Percentiles rank a stretch among this genome's conserved stretches.
These are phyloP conservation scores for Paramecium sonneborni DNA, from an alignment of 73 alveolate genomes.

Conservation along the genomic window DNA sequence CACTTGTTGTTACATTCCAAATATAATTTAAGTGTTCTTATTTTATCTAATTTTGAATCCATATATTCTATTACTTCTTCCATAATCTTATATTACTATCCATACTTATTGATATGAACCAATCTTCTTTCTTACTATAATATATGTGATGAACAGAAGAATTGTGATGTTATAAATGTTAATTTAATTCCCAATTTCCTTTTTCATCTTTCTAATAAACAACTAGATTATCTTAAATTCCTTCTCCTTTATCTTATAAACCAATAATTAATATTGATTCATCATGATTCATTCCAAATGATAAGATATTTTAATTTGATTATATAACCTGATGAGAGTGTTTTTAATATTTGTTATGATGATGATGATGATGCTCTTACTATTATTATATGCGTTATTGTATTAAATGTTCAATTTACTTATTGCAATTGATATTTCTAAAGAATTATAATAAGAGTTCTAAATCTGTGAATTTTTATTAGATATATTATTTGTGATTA, in stretches of 20 bases:
- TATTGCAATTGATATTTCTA: neutral
- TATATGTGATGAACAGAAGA: neutral
- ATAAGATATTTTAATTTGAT: neutral
- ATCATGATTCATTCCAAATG: neutral
- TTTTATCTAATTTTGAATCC: neutral
- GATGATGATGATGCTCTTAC: neutral
- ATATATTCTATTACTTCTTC: neutral
- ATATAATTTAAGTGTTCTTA: neutral
- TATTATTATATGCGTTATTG: neutral
- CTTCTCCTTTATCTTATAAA: neutral
- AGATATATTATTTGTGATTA: neutral
- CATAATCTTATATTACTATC: neutral
- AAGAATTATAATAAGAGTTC: neutral
- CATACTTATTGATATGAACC: neutral
- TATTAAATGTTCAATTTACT: neutral
- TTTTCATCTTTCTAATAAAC: neutral
- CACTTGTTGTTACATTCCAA: neutral
- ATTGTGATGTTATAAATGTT: neutral
- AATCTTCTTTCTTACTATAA: neutral
- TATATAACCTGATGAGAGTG: neutral
- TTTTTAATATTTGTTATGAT: neutral
- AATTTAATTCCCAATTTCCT: neutral
- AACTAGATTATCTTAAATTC: neutral
- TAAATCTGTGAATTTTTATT: neutral
- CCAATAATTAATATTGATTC: neutral